phyloP scores from a whole-genome alignment of 257 asterid genomes.

The Solanum sejunctum region DNA sequence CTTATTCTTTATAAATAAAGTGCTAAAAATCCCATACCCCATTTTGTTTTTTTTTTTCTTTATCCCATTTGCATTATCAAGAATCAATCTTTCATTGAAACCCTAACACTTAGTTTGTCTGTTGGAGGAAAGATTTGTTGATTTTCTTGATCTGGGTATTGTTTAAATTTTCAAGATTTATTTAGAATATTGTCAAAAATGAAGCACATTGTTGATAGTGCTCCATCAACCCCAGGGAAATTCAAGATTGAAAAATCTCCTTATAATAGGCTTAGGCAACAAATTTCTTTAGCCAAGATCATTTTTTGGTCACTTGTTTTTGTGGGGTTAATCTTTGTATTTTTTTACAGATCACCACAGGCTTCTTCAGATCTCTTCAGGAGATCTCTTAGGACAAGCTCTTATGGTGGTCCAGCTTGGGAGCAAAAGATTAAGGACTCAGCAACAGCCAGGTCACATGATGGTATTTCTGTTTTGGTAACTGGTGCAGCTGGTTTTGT shows the following conservation, averaged over 20 bases:
- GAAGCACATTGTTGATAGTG: slow-evolving; percentile 88
- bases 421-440: slow-evolving; percentile 63
- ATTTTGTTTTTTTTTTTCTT: neutral
- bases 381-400: slow-evolving; percentile 72
- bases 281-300: slow-evolving; percentile 64
- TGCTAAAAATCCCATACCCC: neutral
- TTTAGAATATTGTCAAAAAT: slow-evolving; percentile 27
- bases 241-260: slow-evolving; percentile 93
- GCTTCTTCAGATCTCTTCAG: slow-evolving; percentile 63
- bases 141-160: slow-evolving; percentile 17
- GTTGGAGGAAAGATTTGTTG: neutral
- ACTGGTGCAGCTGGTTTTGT: slow-evolving; percentile 98
- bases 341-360: slow-evolving; percentile 69
- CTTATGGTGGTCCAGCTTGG: slow-evolving; percentile 44
- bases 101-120: slow-evolving; percentile 1
- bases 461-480: slow-evolving; percentile 81
- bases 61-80: neutral
- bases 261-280: slow-evolving; percentile 56
- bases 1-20: slow-evolving; percentile 2
- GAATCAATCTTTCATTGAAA: neutral
- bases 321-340: slow-evolving; percentile 61
- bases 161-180: slow-evolving; percentile 24
- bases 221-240: slow-evolving; percentile 82
- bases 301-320: slow-evolving; percentile 79
- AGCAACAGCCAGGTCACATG: slow-evolving; percentile 59